Percentiles rank a stretch among this genome's conserved stretches.
phyloP scores from a whole-genome alignment of 2,329 filamentous ascomycete genomes.

The Fusarium globosum region DNA sequence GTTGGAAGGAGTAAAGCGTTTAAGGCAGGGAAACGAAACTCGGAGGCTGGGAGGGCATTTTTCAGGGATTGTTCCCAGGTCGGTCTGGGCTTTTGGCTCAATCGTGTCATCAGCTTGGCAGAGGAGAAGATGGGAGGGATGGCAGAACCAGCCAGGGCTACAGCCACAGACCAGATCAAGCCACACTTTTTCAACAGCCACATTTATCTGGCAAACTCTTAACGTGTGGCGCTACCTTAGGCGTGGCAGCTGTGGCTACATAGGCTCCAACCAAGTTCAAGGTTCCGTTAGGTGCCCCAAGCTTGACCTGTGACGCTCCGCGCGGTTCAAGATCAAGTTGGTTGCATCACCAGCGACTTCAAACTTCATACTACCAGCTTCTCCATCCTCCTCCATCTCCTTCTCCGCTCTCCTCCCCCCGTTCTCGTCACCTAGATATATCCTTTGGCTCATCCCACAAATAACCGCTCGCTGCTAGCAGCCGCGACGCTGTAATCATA shows the following conservation, averaged over 20 bases:
- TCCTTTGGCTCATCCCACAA: conserved; percentile 23
- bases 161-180: conserved; percentile 1
- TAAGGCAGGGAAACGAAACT: conserved; percentile 34
- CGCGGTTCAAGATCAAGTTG: conserved; percentile 38
- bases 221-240: conserved; percentile 30
- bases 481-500: conserved; percentile 44
- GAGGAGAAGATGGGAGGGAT: background rate
- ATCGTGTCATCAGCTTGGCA: conserved; percentile 18
- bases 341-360: conserved; percentile 48
- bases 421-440: conserved; percentile 6
- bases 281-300: conserved; percentile 4
- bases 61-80: conserved; percentile 33
- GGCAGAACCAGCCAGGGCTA: background rate
- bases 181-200: background rate
- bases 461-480: conserved; percentile 37
- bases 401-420: conserved; percentile 11
- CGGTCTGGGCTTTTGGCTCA: conserved; percentile 6
- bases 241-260: conserved; percentile 41
- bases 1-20: conserved; percentile 8
- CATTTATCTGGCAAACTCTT: background rate
- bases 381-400: conserved; percentile 23
- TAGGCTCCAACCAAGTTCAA: conserved; percentile 34
- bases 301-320: conserved; percentile 41
- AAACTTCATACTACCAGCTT: conserved; percentile 42
- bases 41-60: conserved; percentile 40